Conservation (phyloP, 2,329 filamentous ascomycete species). For the Sordariomycetes sp. region DNA sequence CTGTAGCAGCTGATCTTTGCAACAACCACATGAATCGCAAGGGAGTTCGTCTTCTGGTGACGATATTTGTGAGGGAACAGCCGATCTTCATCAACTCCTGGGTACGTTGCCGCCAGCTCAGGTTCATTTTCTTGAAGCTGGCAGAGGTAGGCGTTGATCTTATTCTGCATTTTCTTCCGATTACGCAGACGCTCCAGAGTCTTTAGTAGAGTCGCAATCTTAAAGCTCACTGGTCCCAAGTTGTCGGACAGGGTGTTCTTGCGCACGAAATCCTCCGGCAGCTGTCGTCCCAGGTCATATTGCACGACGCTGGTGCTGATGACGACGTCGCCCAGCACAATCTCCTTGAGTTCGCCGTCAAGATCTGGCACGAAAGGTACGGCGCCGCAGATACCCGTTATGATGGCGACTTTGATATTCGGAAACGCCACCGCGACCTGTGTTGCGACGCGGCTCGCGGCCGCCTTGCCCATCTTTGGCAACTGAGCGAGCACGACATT, state of each 20-base stretch:
- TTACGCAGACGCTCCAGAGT: constrained; percentile 9
- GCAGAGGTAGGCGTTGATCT: constrained; percentile 6
- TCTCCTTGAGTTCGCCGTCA: constrained; percentile 6
- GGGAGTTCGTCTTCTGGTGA: not conserved
- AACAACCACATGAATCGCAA: not conserved
- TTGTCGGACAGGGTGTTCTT: constrained; percentile 15
- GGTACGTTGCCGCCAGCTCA: not conserved
- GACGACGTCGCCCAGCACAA: constrained; percentile 15
- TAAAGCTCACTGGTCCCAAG: constrained; percentile 10
- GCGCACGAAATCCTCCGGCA: constrained; percentile 11
- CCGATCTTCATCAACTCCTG: constrained; percentile 10
- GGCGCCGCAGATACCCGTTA: constrained; percentile 12
- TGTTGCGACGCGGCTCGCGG: constrained; percentile 10
- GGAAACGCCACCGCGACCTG: constrained; percentile 8
- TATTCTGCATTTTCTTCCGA: constrained; percentile 5
- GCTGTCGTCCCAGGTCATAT: constrained; percentile 11
- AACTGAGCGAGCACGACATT: constrained; percentile 19
- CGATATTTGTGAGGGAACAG: constrained; percentile 15
- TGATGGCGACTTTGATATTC: constrained; percentile 10
- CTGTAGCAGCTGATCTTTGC: constrained; percentile 3
- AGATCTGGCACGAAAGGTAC: constrained; percentile 7
- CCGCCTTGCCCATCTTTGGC: constrained; percentile 16
- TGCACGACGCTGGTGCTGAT: constrained; percentile 13
- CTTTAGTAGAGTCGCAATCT: constrained; percentile 9
- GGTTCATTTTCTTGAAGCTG: constrained; percentile 8